Evolutionary conservation across 2,329 filamentous ascomycete species (phyloP).

Genomic region (Plectosphaerella plurivora): DNA sequence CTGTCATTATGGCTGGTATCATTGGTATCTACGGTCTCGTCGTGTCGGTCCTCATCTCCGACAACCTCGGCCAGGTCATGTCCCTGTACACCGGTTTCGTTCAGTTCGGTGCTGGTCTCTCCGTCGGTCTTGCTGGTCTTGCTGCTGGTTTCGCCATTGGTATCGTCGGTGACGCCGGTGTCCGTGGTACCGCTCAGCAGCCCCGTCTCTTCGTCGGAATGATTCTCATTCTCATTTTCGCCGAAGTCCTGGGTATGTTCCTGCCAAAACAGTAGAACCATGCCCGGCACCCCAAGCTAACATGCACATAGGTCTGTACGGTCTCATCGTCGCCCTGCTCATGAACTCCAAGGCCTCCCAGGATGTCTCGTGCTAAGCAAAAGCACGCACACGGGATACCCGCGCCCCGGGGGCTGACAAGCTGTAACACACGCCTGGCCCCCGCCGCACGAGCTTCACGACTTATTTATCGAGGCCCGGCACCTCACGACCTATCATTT

Average conservation of each 20-base stretch:
- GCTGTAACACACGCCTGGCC: constrained; percentile 21
- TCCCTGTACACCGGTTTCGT: constrained; percentile 81
- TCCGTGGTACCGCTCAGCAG: constrained; percentile 80
- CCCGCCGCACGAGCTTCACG: constrained; percentile 5
- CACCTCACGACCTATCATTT: not conserved
- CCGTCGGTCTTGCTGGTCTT: constrained; percentile 77
- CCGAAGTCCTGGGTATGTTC: constrained; percentile 87
- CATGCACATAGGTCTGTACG: constrained; percentile 75
- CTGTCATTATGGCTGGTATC: constrained; percentile 99
- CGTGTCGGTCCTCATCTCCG: constrained; percentile 82
- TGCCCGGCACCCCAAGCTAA: constrained; percentile 16
- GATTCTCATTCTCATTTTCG: constrained; percentile 99
- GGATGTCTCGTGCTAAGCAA: constrained; percentile 56
- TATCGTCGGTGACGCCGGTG: constrained; percentile 85
- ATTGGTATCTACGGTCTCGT: constrained; percentile 98
- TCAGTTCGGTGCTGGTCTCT: constrained; percentile 77
- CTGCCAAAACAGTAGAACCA: not conserved
- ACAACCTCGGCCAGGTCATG: constrained; percentile 67
- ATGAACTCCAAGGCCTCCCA: constrained; percentile 93
- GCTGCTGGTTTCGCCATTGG: constrained; percentile 84
- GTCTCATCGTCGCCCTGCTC: constrained; percentile 94
- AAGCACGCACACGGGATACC: constrained; percentile 11
- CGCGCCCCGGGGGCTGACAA: constrained; percentile 29
- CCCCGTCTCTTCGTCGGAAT: constrained; percentile 90
- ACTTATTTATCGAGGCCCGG: not conserved